Base-by-base conservation (phyloP, 352 stramenopile species). In the Salisapilia sapeloensis region DNA sequence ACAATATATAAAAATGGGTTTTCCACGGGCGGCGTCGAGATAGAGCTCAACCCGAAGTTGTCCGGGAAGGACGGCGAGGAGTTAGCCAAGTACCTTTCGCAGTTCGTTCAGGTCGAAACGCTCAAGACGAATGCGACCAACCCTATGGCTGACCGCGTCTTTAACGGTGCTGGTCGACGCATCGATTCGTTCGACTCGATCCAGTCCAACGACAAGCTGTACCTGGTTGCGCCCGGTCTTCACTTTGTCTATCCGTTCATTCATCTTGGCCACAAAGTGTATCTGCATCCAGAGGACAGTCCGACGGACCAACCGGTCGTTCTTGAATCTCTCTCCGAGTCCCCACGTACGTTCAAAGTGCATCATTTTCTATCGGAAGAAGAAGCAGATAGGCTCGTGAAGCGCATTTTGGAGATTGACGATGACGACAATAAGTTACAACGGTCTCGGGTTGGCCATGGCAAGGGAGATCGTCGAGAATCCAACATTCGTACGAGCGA, bases 321-420 rank as follows among this genome's bases (percentile, higher is more conserved):
- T 24, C 60, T 89, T 23, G 72, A 85, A 47, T 83, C 65, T 24
- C 48, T 85, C 6, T 78, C 56, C 12, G 72, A 89, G 33, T 81
- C 59, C 12, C 82, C 82, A 10, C 63, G 79, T 14, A 77, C 82
- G 27, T 93, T 93, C 50, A 60, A 65, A 30, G 29, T 95, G 26
- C 57, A 89, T 53, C 76, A 92, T 32, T 94, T 95, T 33, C 89
- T 95, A 41, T 72, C 53, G 27, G 42, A 53, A 16, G 59, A 70
- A 3, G 82, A 95, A 38, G 71, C 77, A 6, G 67, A 93, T 33
- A 53, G 56, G 8, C 48, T 94, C 32, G 78, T 94, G 24, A 44
- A 75, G 22, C 63, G 62, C 42, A 89, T 78, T 24, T 33, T 86
- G 15, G 57, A 72, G 38, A 91, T 93, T 50, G 56, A 78, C 18